phyloP scores from a whole-genome alignment of 2,329 filamentous ascomycete species.

The Sarocladiaceae sp. region DNA sequence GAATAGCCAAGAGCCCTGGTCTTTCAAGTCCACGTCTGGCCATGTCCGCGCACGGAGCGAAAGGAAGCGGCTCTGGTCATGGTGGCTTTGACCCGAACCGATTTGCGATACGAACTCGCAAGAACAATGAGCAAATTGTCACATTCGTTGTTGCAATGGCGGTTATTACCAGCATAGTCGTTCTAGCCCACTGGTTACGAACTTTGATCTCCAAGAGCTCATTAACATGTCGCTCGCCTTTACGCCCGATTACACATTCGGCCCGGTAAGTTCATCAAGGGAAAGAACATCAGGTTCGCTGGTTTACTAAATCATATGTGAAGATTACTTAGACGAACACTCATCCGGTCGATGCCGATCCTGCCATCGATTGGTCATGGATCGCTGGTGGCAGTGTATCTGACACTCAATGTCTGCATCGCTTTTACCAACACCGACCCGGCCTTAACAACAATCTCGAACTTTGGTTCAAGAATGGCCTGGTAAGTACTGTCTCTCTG shows the following conservation, averaged over 20 bases:
- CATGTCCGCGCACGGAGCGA: not conserved
- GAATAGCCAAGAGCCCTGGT: no score
- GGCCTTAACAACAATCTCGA: conserved; percentile 22
- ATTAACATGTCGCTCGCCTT: no score
- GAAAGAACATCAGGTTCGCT: no score
- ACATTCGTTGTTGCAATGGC: not conserved
- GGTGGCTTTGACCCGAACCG: not conserved
- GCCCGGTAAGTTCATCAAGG: no score
- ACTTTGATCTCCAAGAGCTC: no score
- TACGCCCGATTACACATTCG: no score
- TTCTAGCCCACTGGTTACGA: not conserved
- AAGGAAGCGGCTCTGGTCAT: not conserved
- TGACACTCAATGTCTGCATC: conserved; percentile 26
- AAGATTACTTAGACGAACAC: not conserved
- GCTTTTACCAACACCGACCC: conserved; percentile 28
- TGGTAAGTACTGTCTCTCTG: conserved; percentile 23
- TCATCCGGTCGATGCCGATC: conserved; percentile 8
- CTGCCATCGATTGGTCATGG: conserved; percentile 28
- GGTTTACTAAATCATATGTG: no score
- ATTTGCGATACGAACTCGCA: not conserved
- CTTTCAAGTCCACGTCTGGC: not conserved
- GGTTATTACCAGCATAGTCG: not conserved
- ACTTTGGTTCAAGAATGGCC: conserved; percentile 30
- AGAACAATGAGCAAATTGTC: conserved; percentile 7
- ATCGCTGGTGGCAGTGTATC: conserved; percentile 21